Base-by-base conservation (phyloP, 1,139 yeast genomes). In the Scheffersomyces titani region DNA sequence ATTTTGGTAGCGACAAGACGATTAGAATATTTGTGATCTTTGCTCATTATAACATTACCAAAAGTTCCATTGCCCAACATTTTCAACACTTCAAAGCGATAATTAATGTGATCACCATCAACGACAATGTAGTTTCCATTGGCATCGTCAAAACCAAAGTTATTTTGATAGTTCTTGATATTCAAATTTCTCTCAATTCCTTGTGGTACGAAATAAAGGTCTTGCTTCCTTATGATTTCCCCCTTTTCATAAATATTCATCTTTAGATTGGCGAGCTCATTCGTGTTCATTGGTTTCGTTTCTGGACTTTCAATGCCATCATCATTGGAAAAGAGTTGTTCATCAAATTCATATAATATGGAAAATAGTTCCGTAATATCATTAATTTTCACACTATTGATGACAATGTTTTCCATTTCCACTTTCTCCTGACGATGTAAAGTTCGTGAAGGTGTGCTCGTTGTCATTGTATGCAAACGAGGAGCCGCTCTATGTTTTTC, bases 61-160 rank as follows among this genome's bases (percentile, higher is more conserved):
- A 92, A 92, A 44, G 94, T 87, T 3, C 97, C 97, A 57, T 83
- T 86, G 0, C 97, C 97, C 19, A 92, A 75, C 3, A 78, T 73
- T 2, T 77, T 71, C 40, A 82, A 59, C 6, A 90, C 84, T 61
- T 90, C 87, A 66, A 88, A 92, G 48, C 96, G 73, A 69, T 87
- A 92, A 55, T 88, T 89, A 52, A 92, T 82, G 64, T 92, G 97
- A 65, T 91, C 97, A 5, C 88, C 84, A 1, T 75, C 71, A 1
- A 77, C 68, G 0, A 86, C 76, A 6, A 77, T 75, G 63, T 89
- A 88, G 65, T 90, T 90, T 2, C 92, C 90, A 13, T 81, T 74
- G 3, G 71, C 70, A 67, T 90, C 96, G 69, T 90, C 97, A 68
- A 88, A 90, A 0, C 93, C 96, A 72, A 85, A 86, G 69, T 87